A percentile compares a stretch with the other conserved stretches of the same genome.
Conservation (phyloP, 176 grass and related monocot species). For the Zea mays region DNA sequence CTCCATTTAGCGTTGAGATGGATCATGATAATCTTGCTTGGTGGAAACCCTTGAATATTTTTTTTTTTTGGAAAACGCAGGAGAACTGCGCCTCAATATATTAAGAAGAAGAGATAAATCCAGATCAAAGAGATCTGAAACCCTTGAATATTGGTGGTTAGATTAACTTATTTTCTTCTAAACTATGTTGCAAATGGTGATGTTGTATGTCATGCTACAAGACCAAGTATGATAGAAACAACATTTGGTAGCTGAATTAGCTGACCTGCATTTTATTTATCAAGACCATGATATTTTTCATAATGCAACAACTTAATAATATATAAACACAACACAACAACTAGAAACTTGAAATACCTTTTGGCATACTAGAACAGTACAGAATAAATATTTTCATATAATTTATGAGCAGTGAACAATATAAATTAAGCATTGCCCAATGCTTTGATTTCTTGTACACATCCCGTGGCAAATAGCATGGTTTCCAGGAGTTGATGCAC, state of each 20-base stretch:
- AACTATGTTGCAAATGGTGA: neutral
- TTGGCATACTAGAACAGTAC: neutral
- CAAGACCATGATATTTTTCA: neutral
- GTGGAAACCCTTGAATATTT: neutral
- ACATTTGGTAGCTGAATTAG: neutral
- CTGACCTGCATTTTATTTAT: slow-evolving; percentile 4
- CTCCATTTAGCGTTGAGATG: neutral
- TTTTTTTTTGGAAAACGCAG: too few relatives aligned
- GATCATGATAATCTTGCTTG: neutral
- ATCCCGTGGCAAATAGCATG: slow-evolving; percentile 15
- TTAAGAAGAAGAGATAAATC: too few relatives aligned
- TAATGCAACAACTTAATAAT: neutral
- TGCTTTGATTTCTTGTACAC: slow-evolving; percentile 11
- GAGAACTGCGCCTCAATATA: too few relatives aligned
- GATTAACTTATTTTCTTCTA: neutral
- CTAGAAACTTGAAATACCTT: neutral
- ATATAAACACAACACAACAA: neutral
- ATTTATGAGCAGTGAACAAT: neutral
- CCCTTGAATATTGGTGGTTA: neutral
- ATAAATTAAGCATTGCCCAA: slow-evolving; percentile 13
- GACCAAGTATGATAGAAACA: neutral
- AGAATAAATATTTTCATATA: neutral
- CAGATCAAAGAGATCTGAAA: too few relatives aligned
- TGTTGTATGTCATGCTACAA: neutral
- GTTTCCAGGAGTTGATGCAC: slow-evolving; percentile 31